Percentiles rank a stretch among this genome's conserved stretches.
These are phyloP conservation scores for Erucastrum elatum DNA, from an alignment of 345 rosid genomes.

Conservation along the genomic window DNA sequence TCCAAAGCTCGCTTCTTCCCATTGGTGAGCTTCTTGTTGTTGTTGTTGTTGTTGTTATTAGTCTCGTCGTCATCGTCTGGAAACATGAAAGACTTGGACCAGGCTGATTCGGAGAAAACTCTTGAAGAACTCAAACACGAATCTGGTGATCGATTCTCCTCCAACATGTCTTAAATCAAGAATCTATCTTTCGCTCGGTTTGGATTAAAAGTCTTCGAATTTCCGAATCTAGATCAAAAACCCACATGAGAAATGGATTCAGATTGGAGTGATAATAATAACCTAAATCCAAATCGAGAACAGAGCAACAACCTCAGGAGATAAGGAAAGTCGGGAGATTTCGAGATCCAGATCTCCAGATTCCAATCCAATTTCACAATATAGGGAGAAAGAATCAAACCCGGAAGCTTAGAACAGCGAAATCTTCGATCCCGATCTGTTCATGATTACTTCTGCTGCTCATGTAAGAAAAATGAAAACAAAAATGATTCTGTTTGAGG, in stretches of 20 bases:
- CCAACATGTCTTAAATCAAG: constrained; percentile 58
- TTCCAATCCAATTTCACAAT: constrained; percentile 23
- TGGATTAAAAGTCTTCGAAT: constrained; percentile 2
- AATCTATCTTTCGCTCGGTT: neutral
- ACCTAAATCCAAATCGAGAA: constrained; percentile 10
- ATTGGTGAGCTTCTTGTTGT: constrained; percentile 25
- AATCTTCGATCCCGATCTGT: constrained; percentile 48
- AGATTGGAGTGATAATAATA: constrained; percentile 20
- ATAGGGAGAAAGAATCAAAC: constrained; percentile 15
- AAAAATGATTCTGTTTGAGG: neutral
- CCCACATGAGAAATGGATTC: constrained; percentile 35
- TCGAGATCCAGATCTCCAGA: constrained; percentile 50
- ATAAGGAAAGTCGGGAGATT: constrained; percentile 16
- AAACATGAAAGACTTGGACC: constrained; percentile 58
- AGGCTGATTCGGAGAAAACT: constrained; percentile 58
- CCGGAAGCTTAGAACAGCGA: constrained; percentile 17
- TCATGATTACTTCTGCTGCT: constrained; percentile 26
- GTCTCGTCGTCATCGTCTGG: constrained; percentile 31
- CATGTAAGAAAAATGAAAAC: neutral
- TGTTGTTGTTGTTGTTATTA: no score
- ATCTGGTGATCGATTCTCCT: constrained; percentile 64
- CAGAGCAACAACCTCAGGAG: neutral
- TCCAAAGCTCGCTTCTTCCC: constrained; percentile 64
- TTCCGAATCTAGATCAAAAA: constrained; percentile 36
- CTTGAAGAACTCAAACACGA: constrained; percentile 54